phyloP scores from a whole-genome alignment of 139 green algal genomes.

The Zygnema circumcarinatum region DNA sequence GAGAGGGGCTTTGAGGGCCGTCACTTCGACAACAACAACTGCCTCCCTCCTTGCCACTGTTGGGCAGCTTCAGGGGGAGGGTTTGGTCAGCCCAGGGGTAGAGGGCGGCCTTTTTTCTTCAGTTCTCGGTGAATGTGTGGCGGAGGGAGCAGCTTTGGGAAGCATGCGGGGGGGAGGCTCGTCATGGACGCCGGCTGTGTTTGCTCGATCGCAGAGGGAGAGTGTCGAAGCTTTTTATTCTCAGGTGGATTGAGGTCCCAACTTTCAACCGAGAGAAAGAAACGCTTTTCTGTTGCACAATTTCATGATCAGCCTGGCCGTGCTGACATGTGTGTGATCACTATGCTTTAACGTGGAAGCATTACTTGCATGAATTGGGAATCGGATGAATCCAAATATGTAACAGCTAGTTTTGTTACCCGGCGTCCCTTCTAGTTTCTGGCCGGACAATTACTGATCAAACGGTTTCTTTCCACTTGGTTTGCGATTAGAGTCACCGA shows the following conservation, averaged over 20 bases:
- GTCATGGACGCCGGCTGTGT: conserved; percentile 76
- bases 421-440: no score
- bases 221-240: conserved; percentile 77
- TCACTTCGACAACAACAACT: conserved; percentile 49
- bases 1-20: conserved; percentile 79
- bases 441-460: no score
- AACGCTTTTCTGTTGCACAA: neutral
- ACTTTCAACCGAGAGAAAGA: neutral
- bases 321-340: neutral
- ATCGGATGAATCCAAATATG: no score
- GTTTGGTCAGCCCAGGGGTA: conserved; percentile 1
- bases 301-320: neutral
- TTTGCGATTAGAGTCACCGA: no score
- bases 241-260: conserved; percentile 17
- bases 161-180: conserved; percentile 71
- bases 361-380: no score
- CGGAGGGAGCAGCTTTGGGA: conserved; percentile 68
- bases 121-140: conserved; percentile 38
- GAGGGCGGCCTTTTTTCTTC: conserved; percentile 25
- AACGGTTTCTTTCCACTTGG: no score
- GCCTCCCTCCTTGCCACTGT: neutral
- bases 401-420: no score
- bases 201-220: conserved; percentile 71
- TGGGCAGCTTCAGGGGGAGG: conserved; percentile 5
- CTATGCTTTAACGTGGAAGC: no score